Base-by-base conservation (phyloP, 441 rosid species). In the Iberis amara region DNA sequence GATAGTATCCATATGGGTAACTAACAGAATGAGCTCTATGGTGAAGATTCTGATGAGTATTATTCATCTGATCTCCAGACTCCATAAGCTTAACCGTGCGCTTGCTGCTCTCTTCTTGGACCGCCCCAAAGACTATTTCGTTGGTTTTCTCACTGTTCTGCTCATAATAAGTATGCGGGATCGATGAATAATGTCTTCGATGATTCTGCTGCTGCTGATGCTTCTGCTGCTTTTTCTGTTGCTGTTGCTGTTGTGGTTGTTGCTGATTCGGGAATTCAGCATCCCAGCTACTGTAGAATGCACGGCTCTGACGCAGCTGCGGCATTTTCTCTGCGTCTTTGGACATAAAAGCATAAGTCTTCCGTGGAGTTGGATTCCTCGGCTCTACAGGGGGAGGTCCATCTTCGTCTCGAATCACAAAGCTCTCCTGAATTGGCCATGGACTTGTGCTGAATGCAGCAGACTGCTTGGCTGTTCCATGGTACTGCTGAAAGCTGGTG, bases 391-490 rank as follows among this genome's bases (percentile, higher is more conserved):
- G 78, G 50, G 96, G 96, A 14, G 98, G 95, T 51, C 73, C 95
- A 8, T 92, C 98, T 61, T 76, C 95, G 11, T 88, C 96, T 2
- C 75, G 81, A 55, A 92, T 88, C 64, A 82, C 89, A 64, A 72
- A 88, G 77, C 98, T 92, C 57, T 92, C 98, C 72, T 92, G 96
- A 62, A 65, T 69, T 0, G 96, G 95, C 98, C 98, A 91, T 14
- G 79, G 30, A 39, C 68, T 48, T 30, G 61, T 68, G 54, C 50
- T 69, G 42, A 15, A 64, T 4, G 59, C 64, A 46, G 70, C 45
- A 37, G 66, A 61, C 53, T 61, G 62, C 43, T 27, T 28, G 11
- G 33, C 24, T 6, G 60, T 14, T 26, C 57, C 43, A 41, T 31
- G 4, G 47, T 66, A 50, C 45, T 47, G 45, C 36, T 66, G 57